These are phyloP conservation scores for Fusarium clavum DNA, from an alignment of 2,329 filamentous ascomycete species.

Conservation along the genomic window DNA sequence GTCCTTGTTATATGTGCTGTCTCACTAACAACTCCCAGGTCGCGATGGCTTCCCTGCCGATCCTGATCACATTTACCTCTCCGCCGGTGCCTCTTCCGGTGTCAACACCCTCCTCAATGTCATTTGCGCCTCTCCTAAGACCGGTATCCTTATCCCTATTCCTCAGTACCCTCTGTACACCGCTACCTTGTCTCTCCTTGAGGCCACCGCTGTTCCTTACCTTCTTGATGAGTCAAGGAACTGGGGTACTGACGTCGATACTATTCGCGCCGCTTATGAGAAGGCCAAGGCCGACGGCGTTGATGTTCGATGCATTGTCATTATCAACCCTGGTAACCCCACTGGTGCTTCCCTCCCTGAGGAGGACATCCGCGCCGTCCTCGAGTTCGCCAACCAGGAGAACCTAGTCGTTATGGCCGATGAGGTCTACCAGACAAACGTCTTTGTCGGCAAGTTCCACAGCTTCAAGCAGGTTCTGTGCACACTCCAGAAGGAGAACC, in stretches of 20 bases:
- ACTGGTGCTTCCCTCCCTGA: conserved; percentile 88
- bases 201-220: conserved; percentile 91
- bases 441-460: conserved; percentile 93
- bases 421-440: conserved; percentile 99
- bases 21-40: conserved; percentile 55
- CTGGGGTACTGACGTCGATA: conserved; percentile 89
- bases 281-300: conserved; percentile 81
- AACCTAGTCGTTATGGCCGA: conserved; percentile 92
- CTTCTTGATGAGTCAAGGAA: conserved; percentile 86
- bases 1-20: background rate
- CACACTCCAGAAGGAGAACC: conserved; percentile 78
- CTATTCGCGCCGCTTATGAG: conserved; percentile 78
- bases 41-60: conserved; percentile 90
- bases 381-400: conserved; percentile 87
- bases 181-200: conserved; percentile 85
- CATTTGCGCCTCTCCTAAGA: conserved; percentile 81
- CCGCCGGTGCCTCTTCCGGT: conserved; percentile 89
- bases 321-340: conserved; percentile 99
- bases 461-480: conserved; percentile 94
- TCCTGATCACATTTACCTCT: conserved; percentile 87
- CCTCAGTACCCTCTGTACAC: conserved; percentile 99
- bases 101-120: conserved; percentile 94
- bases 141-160: conserved; percentile 92
- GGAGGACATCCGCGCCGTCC: conserved; percentile 83
- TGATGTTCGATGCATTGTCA: conserved; percentile 91